Evolutionary conservation across 2,329 filamentous ascomycete genomes (phyloP).

Genomic region (Penicillium frequentans): DNA sequence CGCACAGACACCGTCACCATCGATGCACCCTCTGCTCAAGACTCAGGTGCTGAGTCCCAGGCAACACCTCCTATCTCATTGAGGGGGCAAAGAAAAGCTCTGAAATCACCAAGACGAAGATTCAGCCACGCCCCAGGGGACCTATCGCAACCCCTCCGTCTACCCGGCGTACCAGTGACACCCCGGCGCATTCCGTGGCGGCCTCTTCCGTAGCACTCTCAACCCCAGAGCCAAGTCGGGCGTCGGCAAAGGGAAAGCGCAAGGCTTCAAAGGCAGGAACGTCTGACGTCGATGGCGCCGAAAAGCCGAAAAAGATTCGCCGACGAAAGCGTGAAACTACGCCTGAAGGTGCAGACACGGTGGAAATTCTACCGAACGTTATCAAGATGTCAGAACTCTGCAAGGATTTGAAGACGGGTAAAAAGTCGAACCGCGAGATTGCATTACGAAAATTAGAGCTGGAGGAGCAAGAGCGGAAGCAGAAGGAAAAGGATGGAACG

Average conservation of each 20-base stretch:
- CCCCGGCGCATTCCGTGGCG: slow-evolving; percentile 17
- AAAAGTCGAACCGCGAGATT: slow-evolving; percentile 57
- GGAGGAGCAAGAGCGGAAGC: slow-evolving; percentile 50
- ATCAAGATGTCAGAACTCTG: slow-evolving; percentile 61
- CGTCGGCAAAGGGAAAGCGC: slow-evolving; percentile 23
- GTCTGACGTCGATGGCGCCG: slow-evolving; percentile 21
- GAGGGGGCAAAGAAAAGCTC: slow-evolving; percentile 28
- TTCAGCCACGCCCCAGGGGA: slow-evolving; percentile 7
- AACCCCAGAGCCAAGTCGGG: slow-evolving; percentile 23
- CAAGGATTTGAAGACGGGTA: slow-evolving; percentile 55
- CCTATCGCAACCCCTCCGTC: slow-evolving; percentile 20
- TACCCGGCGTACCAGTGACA: slow-evolving; percentile 27
- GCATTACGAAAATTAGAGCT: slow-evolving; percentile 59
- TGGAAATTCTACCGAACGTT: slow-evolving; percentile 54
- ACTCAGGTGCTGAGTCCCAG: not conserved
- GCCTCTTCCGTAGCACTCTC: slow-evolving; percentile 19
- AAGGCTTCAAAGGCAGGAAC: slow-evolving; percentile 25
- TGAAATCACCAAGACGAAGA: slow-evolving; percentile 10
- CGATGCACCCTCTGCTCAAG: slow-evolving; percentile 4
- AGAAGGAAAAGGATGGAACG: slow-evolving; percentile 37
- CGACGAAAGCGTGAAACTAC: slow-evolving; percentile 43
- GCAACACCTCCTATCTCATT: slow-evolving; percentile 8
- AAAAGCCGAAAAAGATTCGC: slow-evolving; percentile 27
- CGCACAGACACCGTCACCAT: slow-evolving; percentile 1
- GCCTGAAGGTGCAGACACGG: slow-evolving; percentile 49